phyloP scores from a whole-genome alignment of 2,329 filamentous ascomycete species.

The Alternaria sp. region DNA sequence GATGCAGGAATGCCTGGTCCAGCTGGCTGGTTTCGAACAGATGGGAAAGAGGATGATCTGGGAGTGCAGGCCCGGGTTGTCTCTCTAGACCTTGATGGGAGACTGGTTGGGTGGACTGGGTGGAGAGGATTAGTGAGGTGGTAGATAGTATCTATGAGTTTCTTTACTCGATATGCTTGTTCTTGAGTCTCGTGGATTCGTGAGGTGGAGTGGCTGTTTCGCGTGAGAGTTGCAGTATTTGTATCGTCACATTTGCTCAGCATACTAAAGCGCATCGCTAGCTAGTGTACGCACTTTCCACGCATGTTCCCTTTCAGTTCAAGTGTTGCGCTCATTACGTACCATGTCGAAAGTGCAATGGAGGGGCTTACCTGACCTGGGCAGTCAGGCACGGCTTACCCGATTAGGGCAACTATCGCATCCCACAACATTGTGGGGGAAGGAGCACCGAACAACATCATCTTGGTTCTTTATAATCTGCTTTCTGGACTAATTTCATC shows the following conservation, averaged over 20 bases:
- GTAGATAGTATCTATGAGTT: neutral
- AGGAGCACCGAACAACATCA: neutral
- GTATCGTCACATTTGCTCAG: neutral
- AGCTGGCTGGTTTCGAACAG: neutral
- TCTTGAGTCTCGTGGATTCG: no score
- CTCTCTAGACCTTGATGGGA: neutral
- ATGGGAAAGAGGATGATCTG: slow-evolving; percentile 12
- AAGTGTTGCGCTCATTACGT: neutral
- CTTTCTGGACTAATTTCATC: neutral
- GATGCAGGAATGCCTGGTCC: neutral
- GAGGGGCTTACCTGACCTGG: slow-evolving; percentile 11
- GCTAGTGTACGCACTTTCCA: neutral
- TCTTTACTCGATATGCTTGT: neutral
- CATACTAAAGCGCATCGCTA: neutral
- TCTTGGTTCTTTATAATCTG: neutral
- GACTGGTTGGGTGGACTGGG: neutral
- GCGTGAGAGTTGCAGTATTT: neutral
- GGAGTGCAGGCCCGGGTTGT: slow-evolving; percentile 43
- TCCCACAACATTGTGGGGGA: neutral
- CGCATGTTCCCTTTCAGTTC: neutral
- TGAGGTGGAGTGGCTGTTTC: no score
- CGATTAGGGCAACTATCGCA: slow-evolving; percentile 18
- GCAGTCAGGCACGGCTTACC: slow-evolving; percentile 22
- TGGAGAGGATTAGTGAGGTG: neutral
- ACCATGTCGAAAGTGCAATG: neutral